These are phyloP conservation scores for Apophysomyces elegans DNA, from an alignment of 371 early-diverging fungal genomes.

Conservation along the genomic window DNA sequence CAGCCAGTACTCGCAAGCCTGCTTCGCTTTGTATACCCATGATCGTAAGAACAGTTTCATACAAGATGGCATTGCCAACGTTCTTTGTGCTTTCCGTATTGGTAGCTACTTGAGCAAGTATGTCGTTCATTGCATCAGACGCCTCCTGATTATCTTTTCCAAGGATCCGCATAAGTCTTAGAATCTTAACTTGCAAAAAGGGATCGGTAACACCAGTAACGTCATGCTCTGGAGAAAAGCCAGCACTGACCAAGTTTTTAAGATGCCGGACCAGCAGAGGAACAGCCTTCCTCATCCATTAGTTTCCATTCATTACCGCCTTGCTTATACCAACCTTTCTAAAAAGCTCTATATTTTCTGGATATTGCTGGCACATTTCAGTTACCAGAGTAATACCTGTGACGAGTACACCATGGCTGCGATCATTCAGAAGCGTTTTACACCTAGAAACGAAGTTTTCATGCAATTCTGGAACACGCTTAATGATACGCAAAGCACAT, in stretches of 20 bases:
- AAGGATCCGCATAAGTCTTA: constrained; percentile 87
- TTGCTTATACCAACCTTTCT: constrained; percentile 56
- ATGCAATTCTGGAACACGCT: constrained; percentile 90
- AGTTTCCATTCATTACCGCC: too few species aligned
- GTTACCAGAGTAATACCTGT: constrained; percentile 90
- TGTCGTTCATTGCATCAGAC: constrained; percentile 96
- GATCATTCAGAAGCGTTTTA: constrained; percentile 83
- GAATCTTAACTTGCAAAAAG: constrained; percentile 94
- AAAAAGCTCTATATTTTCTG: constrained; percentile 70
- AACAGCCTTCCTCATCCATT: constrained; percentile 59
- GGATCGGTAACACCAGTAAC: constrained; percentile 97
- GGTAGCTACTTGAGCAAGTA: constrained; percentile 96
- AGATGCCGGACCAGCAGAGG: constrained; percentile 88
- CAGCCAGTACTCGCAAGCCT: constrained; percentile 91
- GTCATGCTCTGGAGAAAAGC: constrained; percentile 95
- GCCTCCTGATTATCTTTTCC: constrained; percentile 85
- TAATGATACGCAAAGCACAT: constrained; percentile 89
- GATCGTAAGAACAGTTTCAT: constrained; percentile 95
- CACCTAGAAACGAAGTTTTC: constrained; percentile 83
- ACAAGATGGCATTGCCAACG: constrained; percentile 95
- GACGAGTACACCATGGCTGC: constrained; percentile 94
- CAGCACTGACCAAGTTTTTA: constrained; percentile 85
- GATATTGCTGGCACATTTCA: constrained; percentile 84
- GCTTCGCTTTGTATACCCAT: constrained; percentile 94
- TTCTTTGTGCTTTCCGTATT: constrained; percentile 94